Percentiles rank a stretch among this genome's conserved stretches.
Evolutionary conservation across 495 filamentous ascomycete genomes (phyloP).

Genomic region (Trichoderma gamsii): DNA sequence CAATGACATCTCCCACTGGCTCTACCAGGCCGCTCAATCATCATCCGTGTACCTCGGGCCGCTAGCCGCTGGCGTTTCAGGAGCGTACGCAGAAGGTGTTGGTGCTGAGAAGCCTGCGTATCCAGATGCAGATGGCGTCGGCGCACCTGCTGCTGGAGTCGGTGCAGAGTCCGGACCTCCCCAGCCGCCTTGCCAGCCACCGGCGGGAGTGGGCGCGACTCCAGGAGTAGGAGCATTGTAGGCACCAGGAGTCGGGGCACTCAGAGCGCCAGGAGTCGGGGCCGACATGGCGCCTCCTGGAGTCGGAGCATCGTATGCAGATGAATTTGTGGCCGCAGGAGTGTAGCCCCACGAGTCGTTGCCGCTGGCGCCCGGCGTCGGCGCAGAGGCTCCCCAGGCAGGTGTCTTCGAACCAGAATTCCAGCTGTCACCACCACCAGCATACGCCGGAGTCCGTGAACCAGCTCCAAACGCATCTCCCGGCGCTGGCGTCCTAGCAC

Average conservation of each 20-base stretch:
- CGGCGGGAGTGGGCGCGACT: constrained; percentile 50
- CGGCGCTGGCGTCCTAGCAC: constrained; percentile 52
- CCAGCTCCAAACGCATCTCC: constrained; percentile 59
- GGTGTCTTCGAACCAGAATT: constrained; percentile 70
- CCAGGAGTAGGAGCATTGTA: constrained; percentile 57
- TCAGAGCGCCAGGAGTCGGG: constrained; percentile 47
- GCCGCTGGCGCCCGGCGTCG: constrained; percentile 50
- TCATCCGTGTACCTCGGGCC: constrained; percentile 52
- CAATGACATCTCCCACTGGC: not conserved
- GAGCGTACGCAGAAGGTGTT: constrained; percentile 67
- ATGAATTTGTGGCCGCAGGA: constrained; percentile 53
- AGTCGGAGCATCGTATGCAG: constrained; percentile 68
- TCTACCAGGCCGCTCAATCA: constrained; percentile 24
- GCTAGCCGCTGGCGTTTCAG: constrained; percentile 71
- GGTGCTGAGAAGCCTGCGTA: constrained; percentile 56
- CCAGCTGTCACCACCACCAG: constrained; percentile 55
- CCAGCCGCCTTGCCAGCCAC: constrained; percentile 38
- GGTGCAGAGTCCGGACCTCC: constrained; percentile 49
- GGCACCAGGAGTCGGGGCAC: constrained; percentile 56
- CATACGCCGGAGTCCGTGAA: constrained; percentile 66
- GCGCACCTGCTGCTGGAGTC: constrained; percentile 57
- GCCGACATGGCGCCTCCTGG: constrained; percentile 61
- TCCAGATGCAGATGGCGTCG: constrained; percentile 48
- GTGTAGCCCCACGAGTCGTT: constrained; percentile 46
- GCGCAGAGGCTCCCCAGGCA: constrained; percentile 54